phyloP scores from a whole-genome alignment of 306 rosid species.

The Sechiopsis laciniata region DNA sequence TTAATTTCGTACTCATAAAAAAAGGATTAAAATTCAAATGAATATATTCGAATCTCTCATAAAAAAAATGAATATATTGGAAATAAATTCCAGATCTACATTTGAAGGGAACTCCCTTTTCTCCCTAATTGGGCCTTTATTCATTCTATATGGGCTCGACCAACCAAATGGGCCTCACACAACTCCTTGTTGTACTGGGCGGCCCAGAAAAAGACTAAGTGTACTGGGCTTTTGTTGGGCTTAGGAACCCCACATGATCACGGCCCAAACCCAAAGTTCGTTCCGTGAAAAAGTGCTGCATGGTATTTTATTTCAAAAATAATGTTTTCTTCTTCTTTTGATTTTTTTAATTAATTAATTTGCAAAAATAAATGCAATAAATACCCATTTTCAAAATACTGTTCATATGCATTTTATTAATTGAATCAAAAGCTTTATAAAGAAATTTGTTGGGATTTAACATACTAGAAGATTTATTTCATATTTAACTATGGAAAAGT shows the following conservation, averaged over 20 bases:
- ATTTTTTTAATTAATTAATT: background rate
- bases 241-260: background rate
- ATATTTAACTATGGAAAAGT: background rate
- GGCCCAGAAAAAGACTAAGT: background rate
- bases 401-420: background rate
- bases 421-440: background rate
- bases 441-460: slow-evolving; percentile 3
- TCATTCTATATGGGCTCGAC: background rate
- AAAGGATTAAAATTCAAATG: too few species aligned
- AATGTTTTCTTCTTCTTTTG: background rate
- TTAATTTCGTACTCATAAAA: too few species aligned
- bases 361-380: background rate
- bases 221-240: background rate
- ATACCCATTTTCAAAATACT: background rate
- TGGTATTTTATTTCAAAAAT: background rate
- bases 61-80: background rate
- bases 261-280: background rate
- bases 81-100: background rate
- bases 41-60: too few species aligned
- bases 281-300: background rate
- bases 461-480: background rate
- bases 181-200: background rate
- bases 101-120: background rate
- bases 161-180: background rate
- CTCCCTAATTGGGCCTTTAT: background rate